phyloP scores from a whole-genome alignment of 2,329 filamentous ascomycete genomes.

The Aureobasidium subglaciale region DNA sequence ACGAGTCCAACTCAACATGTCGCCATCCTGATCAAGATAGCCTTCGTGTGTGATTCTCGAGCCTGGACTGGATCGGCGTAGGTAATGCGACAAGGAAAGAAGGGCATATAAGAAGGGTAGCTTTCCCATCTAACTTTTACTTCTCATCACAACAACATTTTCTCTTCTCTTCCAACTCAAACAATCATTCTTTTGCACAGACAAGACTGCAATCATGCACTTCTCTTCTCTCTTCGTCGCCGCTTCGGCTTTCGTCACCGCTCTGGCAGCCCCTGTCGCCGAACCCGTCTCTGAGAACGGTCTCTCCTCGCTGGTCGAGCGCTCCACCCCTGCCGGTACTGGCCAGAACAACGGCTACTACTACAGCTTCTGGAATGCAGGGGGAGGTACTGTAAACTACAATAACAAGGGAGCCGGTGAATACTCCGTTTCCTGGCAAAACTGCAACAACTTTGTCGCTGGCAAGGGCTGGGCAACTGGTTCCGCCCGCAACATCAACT shows the following conservation, averaged over 20 bases:
- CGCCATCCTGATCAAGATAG: background rate
- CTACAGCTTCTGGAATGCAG: slow-evolving; percentile 55
- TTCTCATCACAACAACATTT: background rate
- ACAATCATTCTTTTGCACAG: background rate
- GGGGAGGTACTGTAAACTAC: slow-evolving; percentile 45
- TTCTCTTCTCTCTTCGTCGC: slow-evolving; percentile 18
- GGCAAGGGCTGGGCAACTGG: slow-evolving; percentile 56
- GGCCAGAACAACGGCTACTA: slow-evolving; percentile 53
- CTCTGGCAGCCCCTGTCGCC: slow-evolving; percentile 33
- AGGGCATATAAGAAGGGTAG: background rate
- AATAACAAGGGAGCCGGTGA: slow-evolving; percentile 46
- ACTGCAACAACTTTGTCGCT: slow-evolving; percentile 47
- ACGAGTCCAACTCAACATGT: background rate
- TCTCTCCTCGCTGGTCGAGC: slow-evolving; percentile 22
- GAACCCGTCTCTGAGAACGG: slow-evolving; percentile 24
- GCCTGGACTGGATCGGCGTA: background rate
- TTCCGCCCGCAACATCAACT: slow-evolving; percentile 42
- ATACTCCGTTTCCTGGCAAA: slow-evolving; percentile 42
- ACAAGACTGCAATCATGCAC: slow-evolving; percentile 2
- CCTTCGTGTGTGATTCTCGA: background rate
- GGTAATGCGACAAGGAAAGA: background rate
- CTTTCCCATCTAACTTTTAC: background rate
- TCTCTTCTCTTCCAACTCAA: background rate
- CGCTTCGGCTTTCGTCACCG: slow-evolving; percentile 35
- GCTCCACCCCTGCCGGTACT: slow-evolving; percentile 37